phyloP scores from a whole-genome alignment of 2,329 filamentous ascomycete genomes.

The Coniochaeta sp. region DNA sequence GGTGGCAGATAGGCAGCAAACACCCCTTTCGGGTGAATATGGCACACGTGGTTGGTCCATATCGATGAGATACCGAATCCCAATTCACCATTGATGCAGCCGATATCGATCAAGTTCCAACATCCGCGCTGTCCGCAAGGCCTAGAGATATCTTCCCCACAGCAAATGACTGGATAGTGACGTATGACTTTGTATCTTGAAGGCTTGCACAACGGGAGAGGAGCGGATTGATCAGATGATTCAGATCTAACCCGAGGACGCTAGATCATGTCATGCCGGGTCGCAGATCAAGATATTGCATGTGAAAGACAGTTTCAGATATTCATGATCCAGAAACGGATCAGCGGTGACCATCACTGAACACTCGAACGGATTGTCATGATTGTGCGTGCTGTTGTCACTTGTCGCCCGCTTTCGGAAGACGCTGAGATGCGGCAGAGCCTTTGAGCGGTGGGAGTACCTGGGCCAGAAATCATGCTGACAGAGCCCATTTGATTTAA shows the following conservation, averaged over 20 bases:
- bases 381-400: background rate
- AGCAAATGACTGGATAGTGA: background rate
- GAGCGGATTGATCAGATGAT: too few relatives aligned
- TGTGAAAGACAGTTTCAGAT: background rate
- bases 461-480: too few relatives aligned
- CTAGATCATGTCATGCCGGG: background rate
- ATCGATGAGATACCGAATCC: background rate
- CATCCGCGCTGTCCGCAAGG: background rate
- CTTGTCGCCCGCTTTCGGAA: background rate
- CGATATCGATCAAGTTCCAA: background rate
- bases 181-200: background rate
- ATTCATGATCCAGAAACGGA: background rate
- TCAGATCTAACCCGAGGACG: background rate
- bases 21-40: background rate
- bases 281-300: background rate
- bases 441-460: too few relatives aligned
- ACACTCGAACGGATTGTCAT: too few relatives aligned
- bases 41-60: background rate
- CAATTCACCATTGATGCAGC: background rate
- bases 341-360: background rate
- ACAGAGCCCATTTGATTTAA: too few relatives aligned
- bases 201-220: too few relatives aligned
- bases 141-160: background rate
- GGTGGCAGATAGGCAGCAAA: background rate
- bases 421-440: background rate